Conservation (phyloP, 1,284 basidiomycete genomes). For the Austroboletus novae-zelandiae region DNA sequence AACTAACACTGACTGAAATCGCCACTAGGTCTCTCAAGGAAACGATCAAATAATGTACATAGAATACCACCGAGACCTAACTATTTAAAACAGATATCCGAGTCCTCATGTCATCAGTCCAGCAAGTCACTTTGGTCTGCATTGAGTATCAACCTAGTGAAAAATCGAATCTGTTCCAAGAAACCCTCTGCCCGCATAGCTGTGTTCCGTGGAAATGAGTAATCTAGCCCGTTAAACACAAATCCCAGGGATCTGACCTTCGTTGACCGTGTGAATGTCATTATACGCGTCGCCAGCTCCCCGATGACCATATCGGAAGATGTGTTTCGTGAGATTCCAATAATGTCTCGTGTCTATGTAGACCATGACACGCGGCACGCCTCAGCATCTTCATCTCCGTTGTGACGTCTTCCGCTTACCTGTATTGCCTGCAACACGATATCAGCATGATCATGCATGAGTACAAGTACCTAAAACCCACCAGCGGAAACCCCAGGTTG, state of each 20-base stretch:
- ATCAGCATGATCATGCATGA: constrained; percentile 4
- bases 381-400: constrained; percentile 21
- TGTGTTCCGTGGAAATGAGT: constrained; percentile 10
- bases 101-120: background rate
- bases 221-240: background rate
- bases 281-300: constrained; percentile 33
- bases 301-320: constrained; percentile 50
- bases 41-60: background rate
- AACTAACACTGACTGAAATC: background rate
- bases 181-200: constrained; percentile 34
- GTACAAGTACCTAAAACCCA: constrained; percentile 13
- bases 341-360: constrained; percentile 47
- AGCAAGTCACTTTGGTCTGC: constrained; percentile 28
- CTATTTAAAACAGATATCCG: background rate
- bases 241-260: constrained; percentile 27
- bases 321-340: constrained; percentile 45
- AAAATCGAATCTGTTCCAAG: constrained; percentile 38
- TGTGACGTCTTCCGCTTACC: constrained; percentile 15
- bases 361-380: constrained; percentile 16
- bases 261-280: constrained; percentile 55
- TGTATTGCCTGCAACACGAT: constrained; percentile 32
- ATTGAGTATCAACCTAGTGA: constrained; percentile 36
- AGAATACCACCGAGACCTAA: background rate
- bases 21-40: background rate
- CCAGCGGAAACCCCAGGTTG: constrained; percentile 28